These are phyloP conservation scores for Xylaria scruposa DNA, from an alignment of 495 filamentous ascomycete genomes.

Conservation along the genomic window DNA sequence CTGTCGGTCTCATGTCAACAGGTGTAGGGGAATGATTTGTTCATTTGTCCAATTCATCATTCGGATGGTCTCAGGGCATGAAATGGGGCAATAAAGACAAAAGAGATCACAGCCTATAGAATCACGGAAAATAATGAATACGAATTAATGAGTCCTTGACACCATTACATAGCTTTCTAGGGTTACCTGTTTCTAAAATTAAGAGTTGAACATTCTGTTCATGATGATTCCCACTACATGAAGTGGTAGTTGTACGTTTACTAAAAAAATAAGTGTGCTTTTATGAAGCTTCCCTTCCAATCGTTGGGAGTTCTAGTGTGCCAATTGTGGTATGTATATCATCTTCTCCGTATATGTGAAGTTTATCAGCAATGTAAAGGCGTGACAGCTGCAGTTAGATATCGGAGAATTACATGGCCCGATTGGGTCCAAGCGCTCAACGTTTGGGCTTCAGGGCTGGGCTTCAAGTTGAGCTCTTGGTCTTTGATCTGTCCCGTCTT, in stretches of 20 bases:
- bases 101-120: conserved; percentile 35
- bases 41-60: conserved; percentile 22
- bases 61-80: conserved; percentile 15
- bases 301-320: neutral
- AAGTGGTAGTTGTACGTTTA: neutral
- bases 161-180: neutral
- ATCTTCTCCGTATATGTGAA: neutral
- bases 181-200: neutral
- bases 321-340: neutral
- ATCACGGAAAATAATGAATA: conserved; percentile 43
- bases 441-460: too few species aligned
- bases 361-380: neutral
- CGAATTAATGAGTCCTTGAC: conserved; percentile 38
- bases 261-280: neutral
- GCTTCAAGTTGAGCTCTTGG: neutral
- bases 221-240: neutral
- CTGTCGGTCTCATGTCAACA: conserved; percentile 15
- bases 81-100: conserved; percentile 22
- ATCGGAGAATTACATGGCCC: neutral
- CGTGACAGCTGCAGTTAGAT: neutral
- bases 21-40: conserved; percentile 21
- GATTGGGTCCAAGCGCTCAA: neutral
- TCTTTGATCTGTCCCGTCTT: neutral
- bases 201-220: neutral
- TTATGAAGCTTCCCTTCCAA: neutral